Percentiles rank a stretch among this genome's conserved stretches.
These are phyloP conservation scores for Fistulifera pelliculosa DNA, from an alignment of 108 stramenopile species.

Conservation along the genomic window DNA sequence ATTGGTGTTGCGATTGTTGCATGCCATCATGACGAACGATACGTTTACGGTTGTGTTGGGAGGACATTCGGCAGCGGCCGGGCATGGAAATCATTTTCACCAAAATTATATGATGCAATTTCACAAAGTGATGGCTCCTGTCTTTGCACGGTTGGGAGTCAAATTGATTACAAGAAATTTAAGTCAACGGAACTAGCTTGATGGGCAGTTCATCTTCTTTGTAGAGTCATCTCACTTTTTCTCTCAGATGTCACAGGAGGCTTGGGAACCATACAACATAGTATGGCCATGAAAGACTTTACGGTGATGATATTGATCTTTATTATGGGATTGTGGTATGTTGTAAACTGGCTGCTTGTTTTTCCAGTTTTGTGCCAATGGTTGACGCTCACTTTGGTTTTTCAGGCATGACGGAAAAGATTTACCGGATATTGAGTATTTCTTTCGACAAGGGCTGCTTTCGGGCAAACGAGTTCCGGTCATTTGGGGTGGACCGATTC, in stretches of 20 bases:
- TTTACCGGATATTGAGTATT: conserved; percentile 30
- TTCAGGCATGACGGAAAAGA: conserved; percentile 4
- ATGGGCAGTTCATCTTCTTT: no score
- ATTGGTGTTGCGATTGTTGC: conserved; percentile 60
- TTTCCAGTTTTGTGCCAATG: no score
- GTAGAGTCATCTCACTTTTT: no score
- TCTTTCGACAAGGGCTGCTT: conserved; percentile 59
- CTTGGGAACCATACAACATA: conserved; percentile 24
- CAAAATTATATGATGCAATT: conserved; percentile 62
- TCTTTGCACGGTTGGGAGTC: conserved; percentile 57
- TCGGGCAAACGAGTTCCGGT: conserved; percentile 53
- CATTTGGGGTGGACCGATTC: conserved; percentile 48
- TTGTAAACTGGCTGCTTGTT: not conserved
- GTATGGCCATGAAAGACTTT: conserved; percentile 30
- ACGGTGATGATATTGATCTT: conserved; percentile 48
- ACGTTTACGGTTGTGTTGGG: conserved; percentile 67
- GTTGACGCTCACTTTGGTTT: no score
- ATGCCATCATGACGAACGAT: conserved; percentile 81
- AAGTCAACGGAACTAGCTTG: conserved; percentile 15
- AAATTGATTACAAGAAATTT: conserved; percentile 44
- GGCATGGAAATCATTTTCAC: conserved; percentile 67
- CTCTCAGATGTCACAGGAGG: conserved; percentile 10
- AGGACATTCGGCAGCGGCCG: conserved; percentile 52
- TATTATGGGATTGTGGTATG: conserved; percentile 40
- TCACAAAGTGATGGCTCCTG: conserved; percentile 43